Evolutionary conservation across 768 basidiomycete genomes (phyloP), one percentile per base, ranked within the genome.

Genomic region (Russula brevipes): DNA sequence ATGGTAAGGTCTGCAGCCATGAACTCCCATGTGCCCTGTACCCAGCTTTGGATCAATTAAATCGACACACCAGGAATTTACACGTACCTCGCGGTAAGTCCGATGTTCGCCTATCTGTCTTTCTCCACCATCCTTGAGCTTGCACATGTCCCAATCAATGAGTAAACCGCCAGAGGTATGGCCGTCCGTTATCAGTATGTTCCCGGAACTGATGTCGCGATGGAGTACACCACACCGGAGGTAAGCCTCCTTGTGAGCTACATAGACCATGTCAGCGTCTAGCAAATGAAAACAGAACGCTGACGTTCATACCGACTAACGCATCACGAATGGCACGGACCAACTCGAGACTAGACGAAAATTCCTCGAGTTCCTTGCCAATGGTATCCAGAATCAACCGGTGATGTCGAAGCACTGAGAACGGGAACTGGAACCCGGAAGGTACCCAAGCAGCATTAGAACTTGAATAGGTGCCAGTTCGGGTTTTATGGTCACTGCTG

Each of bases 191-290:
- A 51, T 30, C 50, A 51, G 14, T 14, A 51, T 8, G 14, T 51
- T 51, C 5, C 50, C n/a, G 12, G 41, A 4, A 14, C 41, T 42
- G 5, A 63, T 44, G 31, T 63, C 61, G 10, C 61, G n/a, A 56
- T 63, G 61, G 16, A 63, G 47, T 14, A 63, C 10, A 2, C 55
- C 61, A n/a, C n/a, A n/a, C 3, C 17, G 17, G 1, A 52, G 5
- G 49, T 57, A 57, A 12, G 56, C 31, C 3, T 11, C 38, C 24
- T 57, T 35, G 38, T 63, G 61, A 30, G 54, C 61, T 63, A 16
- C 9, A n/a, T 31, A n/a, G 14, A 7, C 12, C 16, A 17, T 31
- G 16, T 5, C 41, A 46, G 4, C 17, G 49, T 8, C 35, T 14
- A 36, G 24, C 1, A 0, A 24, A n/a, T 16, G 19, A 51, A 31